Conservation (phyloP, 441 rosid genomes). For the Corymbia calophylla region DNA sequence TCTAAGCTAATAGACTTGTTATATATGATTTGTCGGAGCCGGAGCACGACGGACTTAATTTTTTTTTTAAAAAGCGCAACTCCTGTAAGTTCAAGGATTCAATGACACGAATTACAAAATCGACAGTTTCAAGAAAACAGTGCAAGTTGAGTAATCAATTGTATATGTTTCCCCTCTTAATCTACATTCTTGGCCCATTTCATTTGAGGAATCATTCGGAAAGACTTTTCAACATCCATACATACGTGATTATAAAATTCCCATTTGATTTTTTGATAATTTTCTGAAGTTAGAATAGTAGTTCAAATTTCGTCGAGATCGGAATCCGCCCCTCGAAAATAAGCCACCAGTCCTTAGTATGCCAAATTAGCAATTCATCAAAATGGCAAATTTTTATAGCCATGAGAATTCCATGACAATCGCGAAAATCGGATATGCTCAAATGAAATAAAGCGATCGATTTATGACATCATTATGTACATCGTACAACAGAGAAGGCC, state of each 20-base stretch:
- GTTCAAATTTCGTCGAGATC: not conserved
- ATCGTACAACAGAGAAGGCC: not conserved
- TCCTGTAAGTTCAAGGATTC: no score
- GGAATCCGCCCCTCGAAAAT: not conserved
- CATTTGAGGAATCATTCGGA: no score
- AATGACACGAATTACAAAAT: no score
- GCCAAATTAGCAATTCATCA: not conserved
- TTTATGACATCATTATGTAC: not conserved
- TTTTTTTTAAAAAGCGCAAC: no score
- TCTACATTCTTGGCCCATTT: no score
- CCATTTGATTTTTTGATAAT: not conserved
- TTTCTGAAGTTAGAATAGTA: not conserved
- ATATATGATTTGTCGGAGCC: no score
- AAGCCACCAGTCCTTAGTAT: not conserved
- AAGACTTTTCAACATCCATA: not conserved
- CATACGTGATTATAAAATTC: rapidly evolving
- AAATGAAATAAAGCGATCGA: not conserved
- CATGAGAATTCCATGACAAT: not conserved
- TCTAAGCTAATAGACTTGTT: no score
- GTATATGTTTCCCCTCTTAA: no score
- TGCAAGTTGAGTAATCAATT: no score
- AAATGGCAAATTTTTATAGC: not conserved
- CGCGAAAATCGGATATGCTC: not conserved
- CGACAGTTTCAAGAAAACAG: no score
- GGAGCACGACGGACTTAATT: no score